phyloP scores from a whole-genome alignment of 176 grass and related monocot species.

The Raddia distichophylla region DNA sequence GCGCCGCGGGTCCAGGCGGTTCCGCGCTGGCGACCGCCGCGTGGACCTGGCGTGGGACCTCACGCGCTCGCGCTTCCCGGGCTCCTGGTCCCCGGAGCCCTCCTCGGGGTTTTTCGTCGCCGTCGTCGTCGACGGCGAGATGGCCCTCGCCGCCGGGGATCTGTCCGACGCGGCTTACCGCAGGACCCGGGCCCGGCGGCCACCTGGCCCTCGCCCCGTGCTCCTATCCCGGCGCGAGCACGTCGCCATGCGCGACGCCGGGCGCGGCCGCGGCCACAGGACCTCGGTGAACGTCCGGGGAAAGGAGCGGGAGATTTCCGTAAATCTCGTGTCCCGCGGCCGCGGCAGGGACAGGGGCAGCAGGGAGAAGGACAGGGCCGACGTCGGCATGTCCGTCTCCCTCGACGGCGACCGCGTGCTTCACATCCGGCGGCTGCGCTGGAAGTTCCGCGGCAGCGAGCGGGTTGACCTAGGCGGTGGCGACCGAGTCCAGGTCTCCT shows the following conservation, averaged over 20 bases:
- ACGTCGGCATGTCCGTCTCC: constrained; percentile 63
- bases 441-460: constrained; percentile 93
- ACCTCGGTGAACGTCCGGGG: constrained; percentile 61
- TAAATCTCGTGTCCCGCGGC: constrained; percentile 55
- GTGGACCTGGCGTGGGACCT: constrained; percentile 74
- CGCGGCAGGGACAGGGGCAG: not conserved
- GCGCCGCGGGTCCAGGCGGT: constrained; percentile 54
- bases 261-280: constrained; percentile 37
- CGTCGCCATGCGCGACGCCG: constrained; percentile 46
- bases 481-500: constrained; percentile 63
- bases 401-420: constrained; percentile 68
- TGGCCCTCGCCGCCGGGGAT: constrained; percentile 77
- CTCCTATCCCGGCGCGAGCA: constrained; percentile 68
- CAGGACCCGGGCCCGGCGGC: constrained; percentile 31
- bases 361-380: constrained; percentile 41
- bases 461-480: constrained; percentile 54
- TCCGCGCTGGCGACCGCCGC: constrained; percentile 44
- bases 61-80: constrained; percentile 52
- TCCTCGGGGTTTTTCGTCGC: constrained; percentile 68
- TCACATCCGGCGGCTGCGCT: constrained; percentile 69
- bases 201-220: not conserved
- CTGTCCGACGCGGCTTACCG: constrained; percentile 57
- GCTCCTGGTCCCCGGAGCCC: constrained; percentile 54
- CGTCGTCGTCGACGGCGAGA: constrained; percentile 64
- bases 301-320: constrained; percentile 77